Conservation (phyloP, 805 yeast species). For the Ogataea populi-albae region DNA sequence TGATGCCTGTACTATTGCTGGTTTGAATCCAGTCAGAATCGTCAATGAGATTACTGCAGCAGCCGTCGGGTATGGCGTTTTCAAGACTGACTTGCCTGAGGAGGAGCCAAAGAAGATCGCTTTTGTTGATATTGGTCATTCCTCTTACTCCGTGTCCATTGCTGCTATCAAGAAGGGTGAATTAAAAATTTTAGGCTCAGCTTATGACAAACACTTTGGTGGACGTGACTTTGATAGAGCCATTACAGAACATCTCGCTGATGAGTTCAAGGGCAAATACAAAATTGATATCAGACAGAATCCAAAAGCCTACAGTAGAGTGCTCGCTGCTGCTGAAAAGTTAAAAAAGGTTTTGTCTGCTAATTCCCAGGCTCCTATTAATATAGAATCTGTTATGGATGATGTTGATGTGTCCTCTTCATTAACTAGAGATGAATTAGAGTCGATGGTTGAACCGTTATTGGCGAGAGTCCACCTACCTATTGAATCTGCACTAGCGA, state of each 20-base stretch:
- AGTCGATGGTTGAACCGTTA: slow-evolving; percentile 81
- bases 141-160: slow-evolving; percentile 85
- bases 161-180: slow-evolving; percentile 96
- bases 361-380: slow-evolving; percentile 89
- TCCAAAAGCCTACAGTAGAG: slow-evolving; percentile 94
- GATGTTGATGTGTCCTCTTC: slow-evolving; percentile 93
- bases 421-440: slow-evolving; percentile 87
- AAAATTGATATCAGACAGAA: slow-evolving; percentile 88
- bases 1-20: slow-evolving; percentile 95
- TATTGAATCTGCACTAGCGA: slow-evolving; percentile 74
- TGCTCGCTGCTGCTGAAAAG: slow-evolving; percentile 85
- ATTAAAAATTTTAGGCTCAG: slow-evolving; percentile 86
- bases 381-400: slow-evolving; percentile 94
- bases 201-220: slow-evolving; percentile 94
- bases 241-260: slow-evolving; percentile 91
- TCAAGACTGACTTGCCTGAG: slow-evolving; percentile 95
- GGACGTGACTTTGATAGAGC: slow-evolving; percentile 96
- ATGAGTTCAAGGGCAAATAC: slow-evolving; percentile 86
- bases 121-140: slow-evolving; percentile 95
- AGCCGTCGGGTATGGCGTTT: slow-evolving; percentile 98
- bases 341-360: slow-evolving; percentile 96
- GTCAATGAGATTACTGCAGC: slow-evolving; percentile 98
- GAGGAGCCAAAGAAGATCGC: slow-evolving; percentile 88
- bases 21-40: slow-evolving; percentile 96
- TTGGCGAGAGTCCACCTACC: slow-evolving; percentile 75